Evolutionary conservation across 768 basidiomycete genomes (phyloP), one percentile per base, ranked within the genome.

Genomic region (Russula sp.): DNA sequence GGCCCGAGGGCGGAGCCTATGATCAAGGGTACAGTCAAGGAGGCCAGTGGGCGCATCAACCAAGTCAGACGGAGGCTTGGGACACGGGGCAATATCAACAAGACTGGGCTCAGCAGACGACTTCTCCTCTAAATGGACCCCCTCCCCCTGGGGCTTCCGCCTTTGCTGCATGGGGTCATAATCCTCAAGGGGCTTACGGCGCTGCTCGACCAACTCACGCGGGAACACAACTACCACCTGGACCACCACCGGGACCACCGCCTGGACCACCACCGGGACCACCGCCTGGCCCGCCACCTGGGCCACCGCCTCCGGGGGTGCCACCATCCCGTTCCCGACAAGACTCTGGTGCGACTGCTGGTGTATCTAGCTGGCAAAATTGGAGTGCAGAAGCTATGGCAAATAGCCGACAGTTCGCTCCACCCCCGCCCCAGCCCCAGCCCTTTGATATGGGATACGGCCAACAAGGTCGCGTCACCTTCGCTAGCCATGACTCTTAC

Each of bases 321-420:
- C 51, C 38, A 18, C 39, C 36, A 20, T 45, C 50, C 13, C 49
- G 51, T 18, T 7, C 59, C 38, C 50, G 57, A 32, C 45, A 58
- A 18, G 51, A 63, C 22, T 3, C 57, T 29, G 58, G 57, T 43
- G 18, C 29, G 43, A 16, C 46, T n/a, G 1, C 32, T 20, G 61
- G 52, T 49, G 41, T 14, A n/a, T 1, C 42, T 34, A 32, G 53
- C 22, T 66, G 66, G 66, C 47, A 56, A 42, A n/a, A n/a, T 10
- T 66, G 66, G 66, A 35, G 38, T 1, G 53, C 52, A 49, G 66
- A 66, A 42, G 66, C 64, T 16, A 53, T 49, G 10, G 59, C 64
- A 2, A 55, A 60, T 39, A 49, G 53, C 3, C 52, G 25, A 58
- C 60, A 56, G 6, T 5, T n/a, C 7, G 22, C 39, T 42, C 38